Percentiles rank a stretch among this genome's conserved stretches.
Evolutionary conservation across 352 stramenopile species (phyloP).

Genomic region (Peronospora belbahrii): DNA sequence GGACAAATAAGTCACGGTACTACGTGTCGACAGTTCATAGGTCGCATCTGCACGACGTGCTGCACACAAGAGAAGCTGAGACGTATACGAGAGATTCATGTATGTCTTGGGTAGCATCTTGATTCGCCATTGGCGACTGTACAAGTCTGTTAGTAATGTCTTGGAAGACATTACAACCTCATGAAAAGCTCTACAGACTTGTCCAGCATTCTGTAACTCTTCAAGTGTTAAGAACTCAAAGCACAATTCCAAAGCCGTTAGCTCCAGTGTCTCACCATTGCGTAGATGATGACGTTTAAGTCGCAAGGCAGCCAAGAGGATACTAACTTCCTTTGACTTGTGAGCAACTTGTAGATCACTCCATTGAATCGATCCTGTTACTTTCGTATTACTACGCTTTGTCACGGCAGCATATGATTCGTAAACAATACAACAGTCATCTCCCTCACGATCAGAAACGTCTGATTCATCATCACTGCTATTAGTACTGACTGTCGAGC

Average conservation of each 20-base stretch:
- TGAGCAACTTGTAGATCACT: conserved; percentile 52
- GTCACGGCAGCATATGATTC: conserved; percentile 69
- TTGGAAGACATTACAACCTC: conserved; percentile 37
- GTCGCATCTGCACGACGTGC: conserved; percentile 14
- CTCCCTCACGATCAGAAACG: conserved; percentile 13
- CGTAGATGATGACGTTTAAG: conserved; percentile 15
- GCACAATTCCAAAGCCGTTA: conserved; percentile 56
- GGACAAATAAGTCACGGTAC: conserved; percentile 28
- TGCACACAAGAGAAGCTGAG: conserved; percentile 43
- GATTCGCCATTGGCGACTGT: conserved; percentile 49
- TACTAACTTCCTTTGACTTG: conserved; percentile 4
- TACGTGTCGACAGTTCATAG: conserved; percentile 60
- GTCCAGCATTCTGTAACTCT: conserved; percentile 35
- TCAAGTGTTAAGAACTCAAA: conserved; percentile 64
- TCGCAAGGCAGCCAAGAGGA: conserved; percentile 12
- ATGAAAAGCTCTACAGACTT: conserved; percentile 53
- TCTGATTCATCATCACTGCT: conserved; percentile 36
- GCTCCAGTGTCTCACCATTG: conserved; percentile 22
- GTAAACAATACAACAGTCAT: conserved; percentile 52
- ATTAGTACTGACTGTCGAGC: conserved; percentile 32
- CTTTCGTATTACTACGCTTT: conserved; percentile 29
- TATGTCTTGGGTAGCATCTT: conserved; percentile 27
- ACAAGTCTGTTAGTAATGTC: conserved; percentile 46
- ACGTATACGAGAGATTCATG: conserved; percentile 32
- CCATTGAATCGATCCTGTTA: conserved; percentile 44